Evolutionary conservation across 768 basidiomycete genomes (phyloP).

Genomic region (Kondoa subrosea): DNA sequence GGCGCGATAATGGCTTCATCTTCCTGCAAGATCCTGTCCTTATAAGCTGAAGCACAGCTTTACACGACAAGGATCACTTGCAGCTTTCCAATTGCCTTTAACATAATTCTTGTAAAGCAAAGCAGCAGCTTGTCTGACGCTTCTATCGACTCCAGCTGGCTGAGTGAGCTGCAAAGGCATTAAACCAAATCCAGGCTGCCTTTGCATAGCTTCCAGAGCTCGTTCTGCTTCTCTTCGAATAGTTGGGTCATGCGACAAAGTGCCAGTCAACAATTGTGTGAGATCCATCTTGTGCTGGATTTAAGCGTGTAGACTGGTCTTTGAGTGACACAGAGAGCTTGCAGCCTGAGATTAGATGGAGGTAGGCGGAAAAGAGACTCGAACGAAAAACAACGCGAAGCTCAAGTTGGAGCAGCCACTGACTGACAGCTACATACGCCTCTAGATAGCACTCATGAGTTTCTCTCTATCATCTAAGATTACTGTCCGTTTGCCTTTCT

Average conservation of each 20-base stretch:
- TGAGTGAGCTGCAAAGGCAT: slow-evolving; percentile 65
- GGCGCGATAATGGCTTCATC: slow-evolving; percentile 21
- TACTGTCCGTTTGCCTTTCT: too few relatives aligned
- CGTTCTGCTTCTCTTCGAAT: slow-evolving; percentile 68
- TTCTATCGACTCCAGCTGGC: slow-evolving; percentile 45
- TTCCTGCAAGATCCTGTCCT: slow-evolving; percentile 8
- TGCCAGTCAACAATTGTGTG: slow-evolving; percentile 15
- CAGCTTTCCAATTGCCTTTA: slow-evolving; percentile 77
- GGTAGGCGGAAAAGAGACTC: too few relatives aligned
- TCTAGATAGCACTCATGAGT: too few relatives aligned
- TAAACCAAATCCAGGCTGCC: slow-evolving; percentile 59
- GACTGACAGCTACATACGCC: too few relatives aligned
- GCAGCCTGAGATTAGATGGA: too few relatives aligned
- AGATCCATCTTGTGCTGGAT: slow-evolving; percentile 8
- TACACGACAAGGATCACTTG: slow-evolving; percentile 33
- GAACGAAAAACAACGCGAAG: too few relatives aligned
- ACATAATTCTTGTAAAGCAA: slow-evolving; percentile 86
- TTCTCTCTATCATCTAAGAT: too few relatives aligned
- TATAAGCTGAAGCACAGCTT: not conserved
- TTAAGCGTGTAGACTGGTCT: too few relatives aligned
- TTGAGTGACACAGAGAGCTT: too few relatives aligned
- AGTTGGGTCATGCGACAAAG: slow-evolving; percentile 37
- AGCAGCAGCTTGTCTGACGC: slow-evolving; percentile 63
- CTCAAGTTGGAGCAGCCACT: too few relatives aligned
- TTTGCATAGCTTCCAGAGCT: slow-evolving; percentile 48